phyloP scores from a whole-genome alignment of 805 yeast genomes.

The Sugiyamaella valdiviana region DNA sequence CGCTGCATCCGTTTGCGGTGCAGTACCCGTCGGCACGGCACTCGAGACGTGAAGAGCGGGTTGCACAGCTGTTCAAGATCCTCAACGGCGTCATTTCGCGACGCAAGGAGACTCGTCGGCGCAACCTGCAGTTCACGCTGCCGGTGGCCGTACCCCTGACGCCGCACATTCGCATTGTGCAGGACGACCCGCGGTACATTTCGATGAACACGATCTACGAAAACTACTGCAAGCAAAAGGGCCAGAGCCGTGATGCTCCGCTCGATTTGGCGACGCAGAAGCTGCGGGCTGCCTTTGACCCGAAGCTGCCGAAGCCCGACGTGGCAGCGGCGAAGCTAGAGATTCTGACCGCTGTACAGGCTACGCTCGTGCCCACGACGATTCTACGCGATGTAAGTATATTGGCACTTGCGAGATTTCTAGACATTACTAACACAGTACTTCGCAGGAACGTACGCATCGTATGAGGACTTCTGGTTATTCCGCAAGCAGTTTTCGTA shows the following conservation, averaged over 20 bases:
- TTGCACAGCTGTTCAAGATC: constrained; percentile 84
- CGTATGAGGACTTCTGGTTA: constrained; percentile 93
- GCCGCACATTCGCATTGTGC: constrained; percentile 86
- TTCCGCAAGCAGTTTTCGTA: constrained; percentile 93
- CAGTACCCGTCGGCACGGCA: constrained; percentile 98
- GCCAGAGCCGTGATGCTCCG: constrained; percentile 81
- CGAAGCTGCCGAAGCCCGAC: constrained; percentile 89
- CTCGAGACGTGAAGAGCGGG: constrained; percentile 91
- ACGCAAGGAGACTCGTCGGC: constrained; percentile 81
- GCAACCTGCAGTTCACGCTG: constrained; percentile 76
- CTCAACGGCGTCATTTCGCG: constrained; percentile 74
- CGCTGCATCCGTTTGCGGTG: constrained; percentile 85
- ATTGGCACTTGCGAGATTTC: background rate
- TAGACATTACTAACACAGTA: constrained; percentile 30
- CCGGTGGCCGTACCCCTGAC: constrained; percentile 92
- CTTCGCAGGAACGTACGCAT: constrained; percentile 60
- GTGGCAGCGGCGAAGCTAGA: constrained; percentile 82
- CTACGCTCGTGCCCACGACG: constrained; percentile 76
- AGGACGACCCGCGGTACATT: constrained; percentile 70
- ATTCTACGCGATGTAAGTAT: constrained; percentile 55
- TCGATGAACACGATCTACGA: constrained; percentile 83
- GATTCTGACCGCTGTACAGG: constrained; percentile 83
- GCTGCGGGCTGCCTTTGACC: constrained; percentile 87
- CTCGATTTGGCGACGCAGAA: constrained; percentile 79
- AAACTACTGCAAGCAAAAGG: constrained; percentile 66